A percentile compares a stretch with the other conserved stretches of the same genome.
Conservation (phyloP, 2,329 filamentous ascomycete genomes). For the Aureobasidium musti region DNA sequence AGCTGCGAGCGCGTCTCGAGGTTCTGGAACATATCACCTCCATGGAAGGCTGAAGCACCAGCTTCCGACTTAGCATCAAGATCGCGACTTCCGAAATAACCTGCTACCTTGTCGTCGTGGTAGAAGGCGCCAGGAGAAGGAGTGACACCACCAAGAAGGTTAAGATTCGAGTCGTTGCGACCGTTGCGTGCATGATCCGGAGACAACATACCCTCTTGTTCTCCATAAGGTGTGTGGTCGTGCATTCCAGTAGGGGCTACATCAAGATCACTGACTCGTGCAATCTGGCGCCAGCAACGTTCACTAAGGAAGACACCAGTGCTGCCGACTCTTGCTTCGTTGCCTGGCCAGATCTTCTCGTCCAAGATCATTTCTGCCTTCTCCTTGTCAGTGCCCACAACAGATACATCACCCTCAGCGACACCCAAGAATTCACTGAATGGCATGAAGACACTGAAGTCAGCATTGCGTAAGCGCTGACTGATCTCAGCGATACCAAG, state of each 20-base stretch:
- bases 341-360: conserved; percentile 86
- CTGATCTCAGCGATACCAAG: conserved; percentile 97
- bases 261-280: conserved; percentile 67
- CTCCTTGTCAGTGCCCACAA: conserved; percentile 90
- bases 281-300: conserved; percentile 89
- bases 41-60: conserved; percentile 84
- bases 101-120: conserved; percentile 72
- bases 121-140: conserved; percentile 62
- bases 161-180: conserved; percentile 62
- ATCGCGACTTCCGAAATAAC: conserved; percentile 80
- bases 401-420: conserved; percentile 76
- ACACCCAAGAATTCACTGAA: conserved; percentile 94
- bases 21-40: conserved; percentile 97
- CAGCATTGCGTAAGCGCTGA: conserved; percentile 84
- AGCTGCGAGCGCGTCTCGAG: conserved; percentile 91
- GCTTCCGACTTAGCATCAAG: conserved; percentile 87
- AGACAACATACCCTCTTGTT: conserved; percentile 60
- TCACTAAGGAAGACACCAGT: conserved; percentile 97
- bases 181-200: conserved; percentile 52
- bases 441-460: conserved; percentile 93
- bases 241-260: conserved; percentile 57
- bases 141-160: conserved; percentile 53
- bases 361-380: conserved; percentile 90
- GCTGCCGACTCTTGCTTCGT: conserved; percentile 85
- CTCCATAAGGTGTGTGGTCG: conserved; percentile 59